Percentiles rank a stretch among this genome's conserved stretches.
Conservation (phyloP, 345 rosid genomes). For the Brassica cretica region DNA sequence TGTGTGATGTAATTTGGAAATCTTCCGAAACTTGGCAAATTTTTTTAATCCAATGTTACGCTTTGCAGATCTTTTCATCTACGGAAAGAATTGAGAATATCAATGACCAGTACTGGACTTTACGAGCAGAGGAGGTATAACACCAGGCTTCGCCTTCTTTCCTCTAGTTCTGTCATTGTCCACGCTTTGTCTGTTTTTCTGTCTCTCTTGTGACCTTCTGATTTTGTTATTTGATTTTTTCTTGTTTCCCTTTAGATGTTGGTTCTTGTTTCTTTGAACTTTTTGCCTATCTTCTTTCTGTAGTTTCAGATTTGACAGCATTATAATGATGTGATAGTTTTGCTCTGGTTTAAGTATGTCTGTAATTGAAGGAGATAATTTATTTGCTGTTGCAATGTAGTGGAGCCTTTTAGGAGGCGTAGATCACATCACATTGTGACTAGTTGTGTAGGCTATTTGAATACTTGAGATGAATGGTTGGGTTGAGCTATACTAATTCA, state of each 20-base stretch:
- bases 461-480: constrained; percentile 13
- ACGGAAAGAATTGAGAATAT: constrained; percentile 92
- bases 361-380: constrained; percentile 14
- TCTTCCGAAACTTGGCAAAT: constrained; percentile 5
- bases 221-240: not conserved
- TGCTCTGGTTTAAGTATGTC: constrained; percentile 1
- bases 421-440: not conserved
- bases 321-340: constrained; percentile 6
- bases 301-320: not conserved
- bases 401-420: not conserved
- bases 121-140: constrained; percentile 95
- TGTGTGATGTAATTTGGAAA: not conserved
- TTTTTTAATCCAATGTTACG: constrained; percentile 20
- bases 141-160: constrained; percentile 19
- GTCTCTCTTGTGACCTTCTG: not conserved
- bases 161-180: constrained; percentile 4
- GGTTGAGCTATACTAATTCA: constrained; percentile 5
- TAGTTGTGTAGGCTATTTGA: constrained; percentile 10
- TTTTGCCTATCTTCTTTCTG: not conserved
- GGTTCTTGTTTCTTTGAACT: not conserved
- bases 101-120: constrained; percentile 97
- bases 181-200: constrained; percentile 10
- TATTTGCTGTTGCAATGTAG: not conserved
- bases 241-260: not conserved
- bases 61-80: constrained; percentile 75